These are phyloP conservation scores for Termitomyces heimii DNA, from an alignment of 768 basidiomycete genomes.

Conservation along the genomic window DNA sequence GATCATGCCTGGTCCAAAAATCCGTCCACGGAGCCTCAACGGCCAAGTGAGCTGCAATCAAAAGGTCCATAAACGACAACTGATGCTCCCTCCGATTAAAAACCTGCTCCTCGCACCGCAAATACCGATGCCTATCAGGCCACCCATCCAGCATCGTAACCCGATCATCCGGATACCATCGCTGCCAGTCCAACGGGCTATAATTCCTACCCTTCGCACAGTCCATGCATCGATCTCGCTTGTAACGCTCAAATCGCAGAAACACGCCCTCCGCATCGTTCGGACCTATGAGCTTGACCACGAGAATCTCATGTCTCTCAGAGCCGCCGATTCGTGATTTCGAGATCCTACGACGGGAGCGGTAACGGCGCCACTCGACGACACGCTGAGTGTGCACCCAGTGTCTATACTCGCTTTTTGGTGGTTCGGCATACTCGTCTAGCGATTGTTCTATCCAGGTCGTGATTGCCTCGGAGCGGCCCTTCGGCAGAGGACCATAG, in stretches of 20 bases:
- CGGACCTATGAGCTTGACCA: neutral
- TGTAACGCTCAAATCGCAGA: neutral
- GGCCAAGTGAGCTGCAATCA: neutral
- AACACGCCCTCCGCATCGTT: neutral
- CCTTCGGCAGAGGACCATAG: neutral
- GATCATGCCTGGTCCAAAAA: neutral
- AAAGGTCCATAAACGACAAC: neutral
- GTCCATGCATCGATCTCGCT: neutral
- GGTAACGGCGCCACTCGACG: conserved; percentile 3
- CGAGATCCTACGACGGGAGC: neutral
- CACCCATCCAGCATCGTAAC: neutral
- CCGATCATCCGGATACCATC: neutral
- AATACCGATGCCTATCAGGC: neutral
- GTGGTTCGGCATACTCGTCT: neutral
- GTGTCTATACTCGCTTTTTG: neutral
- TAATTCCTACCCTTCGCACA: neutral
- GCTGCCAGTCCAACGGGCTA: neutral
- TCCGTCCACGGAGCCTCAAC: conserved; percentile 1
- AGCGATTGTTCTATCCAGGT: neutral
- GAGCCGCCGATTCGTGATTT: neutral
- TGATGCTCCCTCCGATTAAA: neutral
- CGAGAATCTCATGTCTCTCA: neutral
- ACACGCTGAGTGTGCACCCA: neutral
- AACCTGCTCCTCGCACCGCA: neutral
- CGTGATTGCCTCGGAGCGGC: neutral